A percentile compares a stretch with the other conserved stretches of the same genome.
phyloP scores from a whole-genome alignment of 106 monocot species.

The Iris macrosiphon region DNA sequence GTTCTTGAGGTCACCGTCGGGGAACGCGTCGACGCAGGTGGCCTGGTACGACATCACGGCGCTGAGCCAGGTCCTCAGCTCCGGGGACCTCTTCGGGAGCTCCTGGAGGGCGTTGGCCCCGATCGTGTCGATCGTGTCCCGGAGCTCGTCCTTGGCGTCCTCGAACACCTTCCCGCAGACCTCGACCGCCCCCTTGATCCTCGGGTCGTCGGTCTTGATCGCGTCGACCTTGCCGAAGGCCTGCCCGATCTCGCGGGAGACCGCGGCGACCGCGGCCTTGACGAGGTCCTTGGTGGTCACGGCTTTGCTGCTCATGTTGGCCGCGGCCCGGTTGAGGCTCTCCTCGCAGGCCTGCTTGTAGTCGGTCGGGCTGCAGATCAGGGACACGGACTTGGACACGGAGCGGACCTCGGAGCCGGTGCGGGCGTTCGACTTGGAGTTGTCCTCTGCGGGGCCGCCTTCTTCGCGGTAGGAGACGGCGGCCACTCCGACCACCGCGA shows the following conservation, averaged over 20 bases:
- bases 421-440: background rate
- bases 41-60: conserved; percentile 69
- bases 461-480: conserved; percentile 18
- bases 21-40: conserved; percentile 85
- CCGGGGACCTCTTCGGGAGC: conserved; percentile 25
- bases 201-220: conserved; percentile 36
- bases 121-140: conserved; percentile 27
- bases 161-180: conserved; percentile 50
- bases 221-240: conserved; percentile 30
- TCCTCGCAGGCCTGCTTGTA: conserved; percentile 21
- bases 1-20: conserved; percentile 52
- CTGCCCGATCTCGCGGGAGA: conserved; percentile 21
- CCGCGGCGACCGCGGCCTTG: conserved; percentile 39
- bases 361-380: conserved; percentile 28
- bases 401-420: conserved; percentile 1
- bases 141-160: conserved; percentile 40
- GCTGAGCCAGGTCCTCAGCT: conserved; percentile 72
- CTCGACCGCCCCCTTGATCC: conserved; percentile 36
- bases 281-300: conserved; percentile 48
- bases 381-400: conserved; percentile 13
- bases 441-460: background rate
- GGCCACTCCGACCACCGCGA: conserved; percentile 24
- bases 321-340: conserved; percentile 18
- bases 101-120: conserved; percentile 15
- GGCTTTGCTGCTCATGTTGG: conserved; percentile 8